Evolutionary conservation across 2,329 filamentous ascomycete species (phyloP), one percentile per base, ranked within the genome.

Genomic region (Calonectria fujianensis): DNA sequence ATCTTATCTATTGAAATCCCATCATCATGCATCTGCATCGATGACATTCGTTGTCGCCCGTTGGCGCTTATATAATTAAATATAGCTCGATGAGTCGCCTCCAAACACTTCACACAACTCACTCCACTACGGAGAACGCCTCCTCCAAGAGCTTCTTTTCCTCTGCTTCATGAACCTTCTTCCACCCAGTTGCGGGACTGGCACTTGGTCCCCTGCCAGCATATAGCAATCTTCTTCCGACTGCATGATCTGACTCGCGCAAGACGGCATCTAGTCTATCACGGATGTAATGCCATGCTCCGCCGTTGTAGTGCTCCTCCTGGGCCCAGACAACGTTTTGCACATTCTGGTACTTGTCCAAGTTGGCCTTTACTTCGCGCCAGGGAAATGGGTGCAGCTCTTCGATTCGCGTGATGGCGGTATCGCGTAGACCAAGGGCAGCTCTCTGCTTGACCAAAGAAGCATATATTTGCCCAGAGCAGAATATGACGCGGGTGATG

Each of bases 401-500:
- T 27, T 82, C 80, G 13, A 81, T 64, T 6, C 80, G 76, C 1
- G 78, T 78, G 39, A 81, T 78, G 52, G 79, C 78, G 1, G 69
- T 67, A 29, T 76, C 45, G 7, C 52, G 63, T 16, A 80, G 69
- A 24, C 51, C 66, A 1, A 75, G 66, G 13, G 72, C 32, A 18
- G 65, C 63, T 20, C 79, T 72, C 5, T 80, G 65, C 50, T 79
- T 76, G 10, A 65, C 41, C 7, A 76, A 29, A 20, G 69, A 63
- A 16, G 57, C 64, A 86, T 96, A 99, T 71, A 98, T 96, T 88
- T 99, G 97, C 78, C 97, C 97, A 66, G 94, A 92, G 90, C 97
- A 98, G 80, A 98, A 89, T 80, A 99, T 93, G 75, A 99, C 95
- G 76, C 97, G 96, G 82, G 97, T 94, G 83, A 98, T 96, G 86